Base-by-base conservation (phyloP, 495 filamentous ascomycete species). In the Tuber borchii region DNA sequence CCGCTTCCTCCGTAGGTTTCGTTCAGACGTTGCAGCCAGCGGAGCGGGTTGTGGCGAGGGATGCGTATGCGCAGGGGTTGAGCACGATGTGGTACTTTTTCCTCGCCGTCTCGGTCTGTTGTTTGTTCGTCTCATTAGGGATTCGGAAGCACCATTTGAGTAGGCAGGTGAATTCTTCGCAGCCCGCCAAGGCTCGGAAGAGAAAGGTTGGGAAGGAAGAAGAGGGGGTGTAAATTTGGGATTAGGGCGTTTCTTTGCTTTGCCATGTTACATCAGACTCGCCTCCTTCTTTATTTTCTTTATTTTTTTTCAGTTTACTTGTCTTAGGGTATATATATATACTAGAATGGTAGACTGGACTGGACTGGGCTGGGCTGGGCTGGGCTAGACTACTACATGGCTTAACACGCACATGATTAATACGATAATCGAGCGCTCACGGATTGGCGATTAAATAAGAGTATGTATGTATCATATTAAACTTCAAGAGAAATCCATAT, bases 21-120 rank as follows among this genome's bases (percentile, higher is more conserved):
- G 81, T 88, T 26, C 75, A 85, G 51, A 45, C 69, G 12, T 12
- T 56, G 48, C 8, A n/a, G 56, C n/a, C n/a, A 3, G 26, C 61
- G 1, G 68, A 81, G 75, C 76, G 43, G 45, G 61, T 74, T 42
- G 65, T 75, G 7, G 81, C 74, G 26, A 78, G 85, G 82, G 71
- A 81, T 73, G 86, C 84, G 10, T 87, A 85, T 78, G 83, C 85
- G 6, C 76, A 84, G 22, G 83, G 82, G 20, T 78, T 88, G 77
- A 82, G 79, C 56, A 82, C 71, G 1, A 87, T 88, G 84, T 88
- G 87, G 87, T 86, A 84, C 72, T 83, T 87, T 75, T 88, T 86
- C 81, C 74, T 83, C 48, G 79, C 71, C 0, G 78, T 86, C 37
- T 76, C 86, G 0, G 82, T 77, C 7, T n/a, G 82, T 17, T 85